phyloP scores from a whole-genome alignment of 129 eudicot species.

The Apium graveolens region DNA sequence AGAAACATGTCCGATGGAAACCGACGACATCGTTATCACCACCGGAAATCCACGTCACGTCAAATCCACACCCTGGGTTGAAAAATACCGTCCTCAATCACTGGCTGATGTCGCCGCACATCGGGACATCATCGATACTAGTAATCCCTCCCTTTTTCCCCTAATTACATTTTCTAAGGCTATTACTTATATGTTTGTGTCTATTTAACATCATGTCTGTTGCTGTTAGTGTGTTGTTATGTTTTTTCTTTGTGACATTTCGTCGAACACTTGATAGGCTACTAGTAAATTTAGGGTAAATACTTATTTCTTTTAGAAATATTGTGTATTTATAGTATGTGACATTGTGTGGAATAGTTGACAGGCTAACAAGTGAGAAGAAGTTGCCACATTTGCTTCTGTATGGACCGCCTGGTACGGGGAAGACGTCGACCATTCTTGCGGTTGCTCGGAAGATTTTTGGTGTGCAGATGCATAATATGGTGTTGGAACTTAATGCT shows the following conservation, averaged over 20 bases:
- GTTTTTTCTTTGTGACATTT: slow-evolving; percentile 20
- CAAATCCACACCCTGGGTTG: slow-evolving; percentile 92
- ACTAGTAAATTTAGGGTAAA: slow-evolving; percentile 22
- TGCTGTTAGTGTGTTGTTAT: neutral
- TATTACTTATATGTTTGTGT: neutral
- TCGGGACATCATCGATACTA: slow-evolving; percentile 87
- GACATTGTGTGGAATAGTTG: slow-evolving; percentile 43
- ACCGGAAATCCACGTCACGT: slow-evolving; percentile 29
- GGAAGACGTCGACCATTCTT: slow-evolving; percentile 89
- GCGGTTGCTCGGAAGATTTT: slow-evolving; percentile 89
- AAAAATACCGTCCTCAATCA: slow-evolving; percentile 90
- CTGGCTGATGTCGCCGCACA: slow-evolving; percentile 98
- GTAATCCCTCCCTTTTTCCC: slow-evolving; percentile 21
- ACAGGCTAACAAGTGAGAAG: slow-evolving; percentile 89
- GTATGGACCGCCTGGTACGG: slow-evolving; percentile 98
- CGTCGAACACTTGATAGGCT: slow-evolving; percentile 26
- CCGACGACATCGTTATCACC: slow-evolving; percentile 50
- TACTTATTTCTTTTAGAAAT: too few species aligned
- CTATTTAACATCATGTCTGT: neutral
- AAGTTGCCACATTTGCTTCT: slow-evolving; percentile 86
- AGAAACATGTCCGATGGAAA: slow-evolving; percentile 57
- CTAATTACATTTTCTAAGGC: neutral
- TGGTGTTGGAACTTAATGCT: slow-evolving; percentile 93
- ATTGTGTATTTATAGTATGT: too few species aligned
- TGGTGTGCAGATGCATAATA: slow-evolving; percentile 74